These are phyloP conservation scores for Trichoderma virens DNA, from an alignment of 495 filamentous ascomycete genomes.

Conservation along the genomic window DNA sequence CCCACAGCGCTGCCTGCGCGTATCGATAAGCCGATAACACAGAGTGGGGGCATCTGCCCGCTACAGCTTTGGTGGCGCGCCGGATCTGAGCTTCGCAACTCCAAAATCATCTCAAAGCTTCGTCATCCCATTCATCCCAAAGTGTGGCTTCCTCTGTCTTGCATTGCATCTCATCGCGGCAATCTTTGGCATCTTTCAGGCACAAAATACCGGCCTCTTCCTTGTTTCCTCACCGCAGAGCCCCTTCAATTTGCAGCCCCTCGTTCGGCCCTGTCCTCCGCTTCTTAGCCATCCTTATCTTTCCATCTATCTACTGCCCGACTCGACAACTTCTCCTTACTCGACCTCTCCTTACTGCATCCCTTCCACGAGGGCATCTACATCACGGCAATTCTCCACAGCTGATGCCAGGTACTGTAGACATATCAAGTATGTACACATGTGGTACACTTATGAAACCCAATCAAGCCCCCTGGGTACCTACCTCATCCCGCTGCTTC, in stretches of 20 bases:
- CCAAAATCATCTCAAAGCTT: not conserved
- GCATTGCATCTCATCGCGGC: not conserved
- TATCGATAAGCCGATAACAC: not conserved
- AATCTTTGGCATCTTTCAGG: not conserved
- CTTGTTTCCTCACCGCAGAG: no score
- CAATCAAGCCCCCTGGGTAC: not conserved
- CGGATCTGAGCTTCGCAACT: not conserved
- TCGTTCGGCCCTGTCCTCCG: no score
- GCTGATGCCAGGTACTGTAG: no score
- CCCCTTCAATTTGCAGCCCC: no score
- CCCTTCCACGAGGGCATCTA: not conserved
- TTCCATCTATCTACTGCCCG: not conserved
- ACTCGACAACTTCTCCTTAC: not conserved
- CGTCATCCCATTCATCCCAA: not conserved
- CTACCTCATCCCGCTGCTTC: not conserved
- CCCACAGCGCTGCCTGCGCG: not conserved
- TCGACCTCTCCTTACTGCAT: not conserved
- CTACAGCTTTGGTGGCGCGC: not conserved
- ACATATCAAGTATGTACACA: not conserved
- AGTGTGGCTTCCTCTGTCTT: not conserved
- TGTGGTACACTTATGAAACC: not conserved
- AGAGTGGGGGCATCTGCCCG: not conserved
- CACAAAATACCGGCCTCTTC: no score
- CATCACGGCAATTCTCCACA: no score
- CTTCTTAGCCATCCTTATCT: not conserved